phyloP scores from a whole-genome alignment of 257 asterid genomes.

The Solanum gandarillasii region DNA sequence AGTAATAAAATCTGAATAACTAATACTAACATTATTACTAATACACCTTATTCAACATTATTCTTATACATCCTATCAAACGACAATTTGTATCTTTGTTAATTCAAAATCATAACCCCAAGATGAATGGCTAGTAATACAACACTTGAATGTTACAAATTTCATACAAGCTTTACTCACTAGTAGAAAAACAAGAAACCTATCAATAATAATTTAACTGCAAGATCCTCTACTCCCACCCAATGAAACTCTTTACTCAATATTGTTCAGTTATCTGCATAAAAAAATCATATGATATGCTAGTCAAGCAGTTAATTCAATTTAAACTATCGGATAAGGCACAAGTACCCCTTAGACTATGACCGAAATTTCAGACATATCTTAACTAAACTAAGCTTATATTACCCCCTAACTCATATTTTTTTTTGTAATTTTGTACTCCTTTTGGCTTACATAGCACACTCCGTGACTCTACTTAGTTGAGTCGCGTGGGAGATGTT shows the following conservation, averaged over 20 bases:
- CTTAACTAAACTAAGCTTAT: too few species aligned
- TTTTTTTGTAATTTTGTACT: too few species aligned
- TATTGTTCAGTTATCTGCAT: constrained; percentile 14
- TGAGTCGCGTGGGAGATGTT: too few species aligned
- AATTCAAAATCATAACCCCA: neutral
- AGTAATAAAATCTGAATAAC: neutral
- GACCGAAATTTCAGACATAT: too few species aligned
- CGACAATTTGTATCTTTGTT: neutral
- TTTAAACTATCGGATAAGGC: neutral
- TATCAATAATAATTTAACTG: neutral
- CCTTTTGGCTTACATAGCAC: too few species aligned
- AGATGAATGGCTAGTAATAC: neutral
- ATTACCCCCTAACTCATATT: too few species aligned
- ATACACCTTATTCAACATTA: neutral
- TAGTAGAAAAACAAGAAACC: neutral
- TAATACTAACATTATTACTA: neutral
- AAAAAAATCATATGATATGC: neutral
- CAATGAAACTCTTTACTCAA: neutral
- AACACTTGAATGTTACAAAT: neutral
- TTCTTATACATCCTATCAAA: too few species aligned
- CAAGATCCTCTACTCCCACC: neutral
- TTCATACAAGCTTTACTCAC: neutral
- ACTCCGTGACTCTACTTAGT: too few species aligned
- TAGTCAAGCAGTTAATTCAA: neutral
- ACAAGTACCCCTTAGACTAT: too few species aligned